A percentile compares a stretch with the other conserved stretches of the same genome.
phyloP scores from a whole-genome alignment of 2,329 filamentous ascomycete species.

The Uncinocarpus reesii region DNA sequence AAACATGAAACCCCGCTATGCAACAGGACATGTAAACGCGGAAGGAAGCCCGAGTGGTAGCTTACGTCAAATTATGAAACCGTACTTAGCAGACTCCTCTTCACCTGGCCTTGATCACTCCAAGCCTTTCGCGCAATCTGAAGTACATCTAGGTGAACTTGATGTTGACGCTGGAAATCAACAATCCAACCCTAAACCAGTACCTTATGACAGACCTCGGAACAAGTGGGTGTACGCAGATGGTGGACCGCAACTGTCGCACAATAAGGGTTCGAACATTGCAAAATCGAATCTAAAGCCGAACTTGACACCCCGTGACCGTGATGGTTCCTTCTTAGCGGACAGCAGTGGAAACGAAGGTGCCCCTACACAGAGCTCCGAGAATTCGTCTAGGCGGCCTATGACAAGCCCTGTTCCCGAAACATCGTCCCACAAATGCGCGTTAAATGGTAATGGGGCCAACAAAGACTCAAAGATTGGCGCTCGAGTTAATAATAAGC shows the following conservation, averaged over 20 bases:
- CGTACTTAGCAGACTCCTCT: constrained; percentile 50
- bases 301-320: constrained; percentile 19
- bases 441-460: neutral
- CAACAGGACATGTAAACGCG: constrained; percentile 17
- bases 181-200: neutral
- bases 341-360: constrained; percentile 31
- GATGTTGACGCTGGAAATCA: constrained; percentile 3
- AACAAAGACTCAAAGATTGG: constrained; percentile 2
- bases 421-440: neutral
- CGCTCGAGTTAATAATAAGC: constrained; percentile 1
- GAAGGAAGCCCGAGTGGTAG: constrained; percentile 62
- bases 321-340: constrained; percentile 28
- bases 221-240: neutral
- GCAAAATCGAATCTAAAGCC: constrained; percentile 25
- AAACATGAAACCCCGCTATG: constrained; percentile 25
- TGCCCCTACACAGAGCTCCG: constrained; percentile 13
- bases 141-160: neutral
- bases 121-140: constrained; percentile 16
- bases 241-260: neutral
- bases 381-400: constrained; percentile 16
- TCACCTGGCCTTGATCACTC: constrained; percentile 19
- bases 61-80: constrained; percentile 75
- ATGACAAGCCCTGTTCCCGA: constrained; percentile 20
- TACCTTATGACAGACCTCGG: neutral
- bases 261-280: constrained; percentile 1